These are phyloP conservation scores for Apiotrichum siamense DNA, from an alignment of 1,284 basidiomycete genomes.

Conservation along the genomic window DNA sequence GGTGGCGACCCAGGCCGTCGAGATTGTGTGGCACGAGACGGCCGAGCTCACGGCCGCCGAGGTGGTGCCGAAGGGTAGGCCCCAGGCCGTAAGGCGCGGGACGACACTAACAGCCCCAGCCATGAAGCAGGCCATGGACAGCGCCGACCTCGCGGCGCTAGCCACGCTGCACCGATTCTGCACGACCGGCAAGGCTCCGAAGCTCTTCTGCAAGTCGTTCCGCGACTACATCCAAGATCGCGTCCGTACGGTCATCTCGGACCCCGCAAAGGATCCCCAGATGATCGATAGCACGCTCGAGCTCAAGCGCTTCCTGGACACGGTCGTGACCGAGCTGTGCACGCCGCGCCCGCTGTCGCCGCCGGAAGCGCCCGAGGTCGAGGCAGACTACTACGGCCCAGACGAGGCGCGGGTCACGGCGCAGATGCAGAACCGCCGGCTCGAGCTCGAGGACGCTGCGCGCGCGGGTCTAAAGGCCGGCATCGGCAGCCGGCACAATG, in stretches of 20 bases:
- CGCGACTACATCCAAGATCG: slow-evolving; percentile 52
- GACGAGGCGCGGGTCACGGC: neutral
- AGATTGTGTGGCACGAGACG: slow-evolving; percentile 16
- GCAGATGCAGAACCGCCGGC: slow-evolving; percentile 8
- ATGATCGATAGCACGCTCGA: slow-evolving; percentile 73
- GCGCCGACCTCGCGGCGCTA: slow-evolving; percentile 53
- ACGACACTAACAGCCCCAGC: slow-evolving; percentile 58
- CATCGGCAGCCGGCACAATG: slow-evolving; percentile 73
- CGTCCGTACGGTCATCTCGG: slow-evolving; percentile 34
- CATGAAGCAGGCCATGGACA: slow-evolving; percentile 56
- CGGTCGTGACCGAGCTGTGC: slow-evolving; percentile 54
- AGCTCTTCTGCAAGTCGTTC: slow-evolving; percentile 59
- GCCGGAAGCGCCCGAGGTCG: neutral
- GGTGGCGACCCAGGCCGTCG: slow-evolving; percentile 19
- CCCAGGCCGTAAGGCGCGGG: slow-evolving; percentile 26
- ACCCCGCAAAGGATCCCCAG: slow-evolving; percentile 55
- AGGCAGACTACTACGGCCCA: no score
- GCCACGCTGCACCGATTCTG: slow-evolving; percentile 60
- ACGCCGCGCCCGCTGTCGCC: neutral
- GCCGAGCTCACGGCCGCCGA: slow-evolving; percentile 19
- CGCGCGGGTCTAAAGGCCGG: slow-evolving; percentile 71
- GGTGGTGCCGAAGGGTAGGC: slow-evolving; percentile 24
- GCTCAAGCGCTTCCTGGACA: slow-evolving; percentile 62
- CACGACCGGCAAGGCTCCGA: slow-evolving; percentile 54
- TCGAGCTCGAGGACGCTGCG: slow-evolving; percentile 46